A percentile compares a stretch with the other conserved stretches of the same genome.
Evolutionary conservation across 768 basidiomycete species (phyloP).

Genomic region (Multifurca ochricompacta): DNA sequence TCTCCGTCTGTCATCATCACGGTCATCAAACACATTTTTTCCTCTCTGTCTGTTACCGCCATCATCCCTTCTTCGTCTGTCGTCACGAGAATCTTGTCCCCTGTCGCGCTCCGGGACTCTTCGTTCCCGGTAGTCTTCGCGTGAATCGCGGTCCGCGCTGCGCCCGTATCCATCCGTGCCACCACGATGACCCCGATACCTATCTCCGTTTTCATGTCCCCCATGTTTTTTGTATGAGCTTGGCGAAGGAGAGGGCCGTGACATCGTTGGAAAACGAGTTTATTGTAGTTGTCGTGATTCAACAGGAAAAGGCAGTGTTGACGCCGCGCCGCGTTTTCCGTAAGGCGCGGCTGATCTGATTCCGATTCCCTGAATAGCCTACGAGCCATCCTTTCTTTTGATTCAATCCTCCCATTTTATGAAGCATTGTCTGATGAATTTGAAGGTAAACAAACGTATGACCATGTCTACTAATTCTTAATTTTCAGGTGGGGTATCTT

Average conservation of each 20-base stretch:
- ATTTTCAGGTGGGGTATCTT: no score
- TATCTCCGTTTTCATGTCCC: conserved; percentile 1
- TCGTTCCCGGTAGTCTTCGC: not conserved
- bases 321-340: not conserved
- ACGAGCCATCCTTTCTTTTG: no score
- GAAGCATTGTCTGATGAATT: no score
- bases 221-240: conserved; percentile 7
- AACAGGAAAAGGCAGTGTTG: not conserved
- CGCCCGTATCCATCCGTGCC: not conserved
- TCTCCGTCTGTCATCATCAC: conserved; percentile 16
- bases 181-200: not conserved
- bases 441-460: no score
- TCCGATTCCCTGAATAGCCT: no score
- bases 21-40: conserved; percentile 1
- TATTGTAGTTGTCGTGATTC: not conserved
- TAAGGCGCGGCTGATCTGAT: no score
- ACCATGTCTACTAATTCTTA: no score
- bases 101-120: conserved; percentile 1
- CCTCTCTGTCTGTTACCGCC: not conserved
- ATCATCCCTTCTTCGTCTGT: not conserved
- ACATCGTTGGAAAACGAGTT: conserved; percentile 18
- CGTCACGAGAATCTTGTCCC: not conserved
- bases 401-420: no score
- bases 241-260: conserved; percentile 16
- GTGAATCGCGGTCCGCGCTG: conserved; percentile 1